Evolutionary conservation across 495 filamentous ascomycete genomes (phyloP).

Genomic region (Arthonia radiata): DNA sequence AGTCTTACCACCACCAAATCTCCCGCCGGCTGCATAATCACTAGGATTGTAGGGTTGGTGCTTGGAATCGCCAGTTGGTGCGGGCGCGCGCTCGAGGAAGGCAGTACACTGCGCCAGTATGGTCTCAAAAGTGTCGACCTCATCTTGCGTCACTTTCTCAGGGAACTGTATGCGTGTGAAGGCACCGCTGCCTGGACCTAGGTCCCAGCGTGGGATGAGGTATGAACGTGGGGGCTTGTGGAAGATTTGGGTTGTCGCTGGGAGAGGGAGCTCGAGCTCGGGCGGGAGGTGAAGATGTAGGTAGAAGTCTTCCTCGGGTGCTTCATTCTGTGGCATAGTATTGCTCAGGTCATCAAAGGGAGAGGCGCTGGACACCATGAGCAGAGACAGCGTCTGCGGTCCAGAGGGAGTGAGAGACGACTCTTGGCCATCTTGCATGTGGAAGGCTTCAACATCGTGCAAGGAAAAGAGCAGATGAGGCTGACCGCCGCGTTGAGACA

Average conservation of each 20-base stretch:
- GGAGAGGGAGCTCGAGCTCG: conserved; percentile 75
- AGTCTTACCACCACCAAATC: conserved; percentile 12
- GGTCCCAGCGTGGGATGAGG: conserved; percentile 77
- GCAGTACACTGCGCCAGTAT: conserved; percentile 90
- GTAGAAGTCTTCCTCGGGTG: conserved; percentile 77
- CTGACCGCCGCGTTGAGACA: no score
- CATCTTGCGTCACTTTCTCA: conserved; percentile 54
- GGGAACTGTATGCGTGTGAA: conserved; percentile 77
- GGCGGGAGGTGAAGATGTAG: conserved; percentile 79
- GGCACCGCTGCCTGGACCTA: conserved; percentile 62
- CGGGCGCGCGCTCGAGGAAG: conserved; percentile 47
- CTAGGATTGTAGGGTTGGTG: conserved; percentile 50
- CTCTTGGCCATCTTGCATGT: conserved; percentile 72
- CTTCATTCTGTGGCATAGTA: conserved; percentile 26
- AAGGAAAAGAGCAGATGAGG: conserved; percentile 67
- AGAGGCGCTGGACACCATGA: conserved; percentile 80
- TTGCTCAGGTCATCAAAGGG: conserved; percentile 36
- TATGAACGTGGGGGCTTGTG: conserved; percentile 77
- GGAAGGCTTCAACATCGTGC: conserved; percentile 60
- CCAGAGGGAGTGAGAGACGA: conserved; percentile 58
- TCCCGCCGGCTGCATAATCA: conserved; percentile 52
- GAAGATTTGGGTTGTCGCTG: conserved; percentile 85
- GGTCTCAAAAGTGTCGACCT: conserved; percentile 88
- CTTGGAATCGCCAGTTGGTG: conserved; percentile 24
- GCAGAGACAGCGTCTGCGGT: conserved; percentile 63